Percentiles rank a stretch among this genome's conserved stretches.
Evolutionary conservation across 805 yeast species (phyloP).

Genomic region (Candida rishiriensis): DNA sequence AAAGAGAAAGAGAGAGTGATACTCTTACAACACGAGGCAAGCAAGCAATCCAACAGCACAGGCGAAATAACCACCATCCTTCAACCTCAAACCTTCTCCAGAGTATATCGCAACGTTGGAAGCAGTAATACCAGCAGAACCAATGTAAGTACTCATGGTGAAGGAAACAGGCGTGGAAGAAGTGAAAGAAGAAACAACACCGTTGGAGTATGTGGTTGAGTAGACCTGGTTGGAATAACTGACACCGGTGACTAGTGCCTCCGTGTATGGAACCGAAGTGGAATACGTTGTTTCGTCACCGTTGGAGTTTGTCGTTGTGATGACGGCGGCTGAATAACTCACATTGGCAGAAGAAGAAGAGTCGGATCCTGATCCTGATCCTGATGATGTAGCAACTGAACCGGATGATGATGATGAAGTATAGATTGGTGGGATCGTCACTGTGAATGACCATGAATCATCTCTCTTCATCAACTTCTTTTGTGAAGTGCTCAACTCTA

Average conservation of each 20-base stretch:
- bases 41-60: too few relatives aligned
- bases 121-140: not conserved
- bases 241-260: not conserved
- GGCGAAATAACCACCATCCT: slow-evolving; percentile 16
- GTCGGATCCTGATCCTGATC: not conserved
- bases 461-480: not conserved
- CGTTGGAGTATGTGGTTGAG: not conserved
- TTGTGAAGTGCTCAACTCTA: not conserved
- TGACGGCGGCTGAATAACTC: not conserved
- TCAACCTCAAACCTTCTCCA: not conserved
- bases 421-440: not conserved
- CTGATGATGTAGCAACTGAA: not conserved
- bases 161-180: not conserved
- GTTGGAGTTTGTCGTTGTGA: not conserved
- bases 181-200: not conserved
- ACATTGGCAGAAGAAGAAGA: not conserved
- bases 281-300: not conserved
- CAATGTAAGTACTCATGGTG: not conserved
- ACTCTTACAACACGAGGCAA: too few relatives aligned
- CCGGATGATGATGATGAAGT: not conserved
- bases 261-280: not conserved
- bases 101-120: not conserved
- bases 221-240: not conserved
- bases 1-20: too few relatives aligned
- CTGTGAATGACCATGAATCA: not conserved